These are phyloP conservation scores for Didymella lethalis DNA, from an alignment of 2,329 filamentous ascomycete genomes.

Conservation along the genomic window DNA sequence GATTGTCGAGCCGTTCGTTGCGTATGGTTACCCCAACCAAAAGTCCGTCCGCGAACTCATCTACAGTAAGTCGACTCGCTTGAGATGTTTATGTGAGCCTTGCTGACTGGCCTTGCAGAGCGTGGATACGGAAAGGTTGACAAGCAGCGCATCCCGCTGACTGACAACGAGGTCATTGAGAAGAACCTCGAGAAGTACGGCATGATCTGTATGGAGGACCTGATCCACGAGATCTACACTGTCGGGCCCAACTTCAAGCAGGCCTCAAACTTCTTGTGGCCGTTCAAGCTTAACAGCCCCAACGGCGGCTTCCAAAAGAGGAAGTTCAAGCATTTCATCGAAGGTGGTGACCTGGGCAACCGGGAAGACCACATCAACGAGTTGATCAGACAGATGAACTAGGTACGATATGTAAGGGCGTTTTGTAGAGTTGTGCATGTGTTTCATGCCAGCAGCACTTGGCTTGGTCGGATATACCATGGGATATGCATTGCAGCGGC, in stretches of 20 bases:
- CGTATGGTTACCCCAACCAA: slow-evolving; percentile 99
- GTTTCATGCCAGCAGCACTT: slow-evolving; percentile 18
- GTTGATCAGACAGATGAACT: slow-evolving; percentile 99
- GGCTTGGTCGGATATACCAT: slow-evolving; percentile 23
- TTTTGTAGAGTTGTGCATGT: slow-evolving; percentile 19
- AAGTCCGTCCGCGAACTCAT: slow-evolving; percentile 99
- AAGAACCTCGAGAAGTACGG: slow-evolving; percentile 94
- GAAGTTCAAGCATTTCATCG: slow-evolving; percentile 99
- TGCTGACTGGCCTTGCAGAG: slow-evolving; percentile 37
- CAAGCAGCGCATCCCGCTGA: slow-evolving; percentile 96
- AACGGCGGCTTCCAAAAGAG: slow-evolving; percentile 93
- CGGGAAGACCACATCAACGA: slow-evolving; percentile 97
- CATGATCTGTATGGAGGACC: slow-evolving; percentile 98
- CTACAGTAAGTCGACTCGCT: slow-evolving; percentile 91
- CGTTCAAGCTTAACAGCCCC: slow-evolving; percentile 99
- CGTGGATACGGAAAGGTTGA: slow-evolving; percentile 98
- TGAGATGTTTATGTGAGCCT: slow-evolving; percentile 59
- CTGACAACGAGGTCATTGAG: slow-evolving; percentile 98
- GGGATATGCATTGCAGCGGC: slow-evolving; percentile 23
- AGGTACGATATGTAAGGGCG: slow-evolving; percentile 50
- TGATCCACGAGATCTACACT: slow-evolving; percentile 97
- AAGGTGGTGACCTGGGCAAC: slow-evolving; percentile 98
- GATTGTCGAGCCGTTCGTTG: slow-evolving; percentile 97
- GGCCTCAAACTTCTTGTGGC: slow-evolving; percentile 99
- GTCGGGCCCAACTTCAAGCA: slow-evolving; percentile 99